Evolutionary conservation across 2,329 filamentous ascomycete species (phyloP), one percentile per base, ranked within the genome.

Genomic region (Penicillium olsonii): DNA sequence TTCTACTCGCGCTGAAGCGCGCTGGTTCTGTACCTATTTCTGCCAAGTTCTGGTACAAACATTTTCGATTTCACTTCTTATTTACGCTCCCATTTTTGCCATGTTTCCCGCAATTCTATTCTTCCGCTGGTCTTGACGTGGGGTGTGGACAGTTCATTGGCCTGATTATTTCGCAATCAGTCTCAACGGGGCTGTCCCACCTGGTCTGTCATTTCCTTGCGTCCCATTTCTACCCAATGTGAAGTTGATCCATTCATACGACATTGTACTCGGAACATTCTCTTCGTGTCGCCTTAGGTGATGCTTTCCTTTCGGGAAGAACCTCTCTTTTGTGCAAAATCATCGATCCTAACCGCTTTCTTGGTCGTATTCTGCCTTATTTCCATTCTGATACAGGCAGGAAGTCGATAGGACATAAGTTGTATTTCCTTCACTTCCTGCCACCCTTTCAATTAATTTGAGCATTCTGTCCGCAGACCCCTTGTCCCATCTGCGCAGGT

Each of bases 21-120:
- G 57, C 63, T 59, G 61, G 62, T 54, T 42, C 45, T 66, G 62
- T 65, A 60, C 57, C 56, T 56, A 59, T 57, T 54, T 48, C 15
- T 39, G 48, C 42, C 48, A 55, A 38, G 33, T 34, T 44, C 39
- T 41, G 52, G 54, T 55, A 53, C 48, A 50, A 53, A 44, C 37
- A 29, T 35, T 51, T 50, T 46, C 37, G 17, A 38, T 49, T 53
- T 48, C 35, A 48, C 42, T 50, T 51, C 42, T 52, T 50, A 48
- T 54, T 45, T 48, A 58, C 37, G 29, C 54, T 48, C 52, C 42
- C 42, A 43, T 46, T 48, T 45, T 37, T 54, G 29, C 35, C 33
- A 45, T 54, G 50, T 53, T 54, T 48, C 44, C 57, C 50, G 56
- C 42, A 14, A 24, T 24, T 47, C 40, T 45, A 35, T 53, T 51